These are phyloP conservation scores for Pyrenochaeta sp. DNA, from an alignment of 2,329 filamentous ascomycete genomes.

Conservation along the genomic window DNA sequence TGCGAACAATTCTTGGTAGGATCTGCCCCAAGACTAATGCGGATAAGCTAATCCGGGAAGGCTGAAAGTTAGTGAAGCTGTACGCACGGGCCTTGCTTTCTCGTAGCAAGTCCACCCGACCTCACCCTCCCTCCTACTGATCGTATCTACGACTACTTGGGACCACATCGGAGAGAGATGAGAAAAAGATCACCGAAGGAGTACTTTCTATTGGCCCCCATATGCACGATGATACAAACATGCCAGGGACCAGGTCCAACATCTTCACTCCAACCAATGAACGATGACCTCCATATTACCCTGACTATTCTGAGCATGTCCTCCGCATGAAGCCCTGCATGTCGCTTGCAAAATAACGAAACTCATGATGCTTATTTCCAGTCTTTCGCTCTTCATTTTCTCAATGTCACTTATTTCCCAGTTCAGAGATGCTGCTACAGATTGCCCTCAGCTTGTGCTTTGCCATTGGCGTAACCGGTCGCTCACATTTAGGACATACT, in stretches of 20 bases:
- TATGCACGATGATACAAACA: background rate
- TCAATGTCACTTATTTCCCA: background rate
- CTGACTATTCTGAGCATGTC: background rate
- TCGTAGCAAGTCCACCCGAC: background rate
- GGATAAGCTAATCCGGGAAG: background rate
- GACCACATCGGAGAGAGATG: background rate
- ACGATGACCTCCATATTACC: background rate
- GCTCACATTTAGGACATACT: conserved; percentile 9
- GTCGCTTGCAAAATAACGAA: background rate
- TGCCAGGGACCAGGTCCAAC: background rate
- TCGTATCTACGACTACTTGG: background rate
- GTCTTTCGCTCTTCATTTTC: background rate
- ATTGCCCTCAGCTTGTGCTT: background rate
- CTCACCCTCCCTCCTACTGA: background rate
- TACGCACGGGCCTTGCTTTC: background rate
- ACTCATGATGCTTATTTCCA: background rate
- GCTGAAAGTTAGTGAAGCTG: background rate
- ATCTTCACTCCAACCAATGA: conserved; percentile 3
- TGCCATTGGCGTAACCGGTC: conserved; percentile 2
- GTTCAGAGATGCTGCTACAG: background rate
- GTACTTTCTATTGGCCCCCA: background rate
- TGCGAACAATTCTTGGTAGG: background rate
- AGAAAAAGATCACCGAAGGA: background rate
- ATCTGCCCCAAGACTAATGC: background rate
- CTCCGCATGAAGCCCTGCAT: background rate